Evolutionary conservation across 768 basidiomycete species (phyloP), one percentile per base, ranked within the genome.

Genomic region (Trametes coccinea): DNA sequence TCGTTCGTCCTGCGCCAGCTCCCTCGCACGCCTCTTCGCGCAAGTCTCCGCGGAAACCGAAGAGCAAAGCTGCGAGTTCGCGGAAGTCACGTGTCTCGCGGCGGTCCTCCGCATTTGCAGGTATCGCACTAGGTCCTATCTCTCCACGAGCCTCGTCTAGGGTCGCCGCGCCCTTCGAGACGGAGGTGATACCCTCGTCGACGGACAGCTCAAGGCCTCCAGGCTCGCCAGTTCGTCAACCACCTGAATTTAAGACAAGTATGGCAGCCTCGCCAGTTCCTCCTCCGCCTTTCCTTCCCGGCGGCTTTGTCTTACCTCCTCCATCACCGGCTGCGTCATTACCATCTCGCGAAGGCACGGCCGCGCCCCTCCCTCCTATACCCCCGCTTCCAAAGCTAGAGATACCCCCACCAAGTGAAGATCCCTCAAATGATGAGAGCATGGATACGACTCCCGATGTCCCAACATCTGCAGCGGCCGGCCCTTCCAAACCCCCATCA

Each of bases 301-400:
- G 83, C 9, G 82, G 88, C 13, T 93, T 93, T 62, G 85, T 89
- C 1, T 81, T 93, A 3, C 91, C 91, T 13, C 90, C 90, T 2
- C 90, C 87, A 2, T 90, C 89, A 7, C 90, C 90, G 13, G 79
- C 81, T 22, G 82, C 90, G 1, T 83, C 86, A 2, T 71, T 90
- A 30, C 87, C 85, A 5, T 79, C 81, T 7, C 63, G 55, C 0
- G 77, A 80, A 40, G 77, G 81, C 17, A 74, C 79, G 2, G 74
- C 77, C 46, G 69, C 78, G 4, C 61, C 70, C 4, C 61, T 70
- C 13, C 63, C 68, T 22, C 63, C 67, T 8, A 63, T 61, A 50
- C 66, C 69, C 48, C 53, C 73, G 14, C 62, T 71, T 14, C 62
- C 63, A 7, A 58, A 53, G 45, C 54, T 61, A 37, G 57, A 66